A percentile compares a stretch with the other conserved stretches of the same genome.
phyloP scores from a whole-genome alignment of 2,329 filamentous ascomycete genomes.

The Epichloe amarillans region DNA sequence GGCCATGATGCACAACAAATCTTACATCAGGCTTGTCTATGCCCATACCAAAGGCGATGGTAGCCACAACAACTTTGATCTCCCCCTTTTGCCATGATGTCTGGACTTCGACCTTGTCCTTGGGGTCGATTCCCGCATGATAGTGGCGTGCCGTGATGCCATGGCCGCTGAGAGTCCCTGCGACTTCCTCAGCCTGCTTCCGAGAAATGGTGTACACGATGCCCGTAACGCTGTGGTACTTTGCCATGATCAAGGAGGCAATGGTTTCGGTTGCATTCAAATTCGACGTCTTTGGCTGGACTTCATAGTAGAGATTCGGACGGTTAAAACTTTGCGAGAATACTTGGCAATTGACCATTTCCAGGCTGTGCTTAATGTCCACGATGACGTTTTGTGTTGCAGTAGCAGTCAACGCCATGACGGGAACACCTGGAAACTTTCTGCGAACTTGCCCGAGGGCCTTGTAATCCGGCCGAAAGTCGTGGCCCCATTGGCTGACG shows the following conservation, averaged over 20 bases:
- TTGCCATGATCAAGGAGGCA: constrained; percentile 53
- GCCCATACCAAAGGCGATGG: constrained; percentile 99
- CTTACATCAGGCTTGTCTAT: constrained; percentile 96
- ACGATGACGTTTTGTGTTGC: constrained; percentile 86
- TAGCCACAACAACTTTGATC: constrained; percentile 86
- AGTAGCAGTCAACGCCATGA: constrained; percentile 92
- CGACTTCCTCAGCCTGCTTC: constrained; percentile 69
- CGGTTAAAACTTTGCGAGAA: constrained; percentile 94
- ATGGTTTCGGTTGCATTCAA: constrained; percentile 32
- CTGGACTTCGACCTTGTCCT: constrained; percentile 60
- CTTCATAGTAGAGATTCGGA: constrained; percentile 86
- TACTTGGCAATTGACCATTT: constrained; percentile 62
- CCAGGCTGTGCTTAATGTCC: constrained; percentile 85
- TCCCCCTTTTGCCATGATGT: constrained; percentile 71
- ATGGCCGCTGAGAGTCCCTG: constrained; percentile 49
- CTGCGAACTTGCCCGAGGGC: constrained; percentile 60
- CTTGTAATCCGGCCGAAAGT: constrained; percentile 95
- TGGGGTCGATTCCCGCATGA: constrained; percentile 62
- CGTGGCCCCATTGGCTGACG: constrained; percentile 97
- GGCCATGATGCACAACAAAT: constrained; percentile 84
- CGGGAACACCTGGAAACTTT: constrained; percentile 64
- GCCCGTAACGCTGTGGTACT: constrained; percentile 61
- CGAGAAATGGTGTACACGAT: constrained; percentile 90
- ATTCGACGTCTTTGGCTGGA: constrained; percentile 56
- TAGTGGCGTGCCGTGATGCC: constrained; percentile 70